These are phyloP conservation scores for Coniochaeta sp. DNA, from an alignment of 2,329 filamentous ascomycete species.

Conservation along the genomic window DNA sequence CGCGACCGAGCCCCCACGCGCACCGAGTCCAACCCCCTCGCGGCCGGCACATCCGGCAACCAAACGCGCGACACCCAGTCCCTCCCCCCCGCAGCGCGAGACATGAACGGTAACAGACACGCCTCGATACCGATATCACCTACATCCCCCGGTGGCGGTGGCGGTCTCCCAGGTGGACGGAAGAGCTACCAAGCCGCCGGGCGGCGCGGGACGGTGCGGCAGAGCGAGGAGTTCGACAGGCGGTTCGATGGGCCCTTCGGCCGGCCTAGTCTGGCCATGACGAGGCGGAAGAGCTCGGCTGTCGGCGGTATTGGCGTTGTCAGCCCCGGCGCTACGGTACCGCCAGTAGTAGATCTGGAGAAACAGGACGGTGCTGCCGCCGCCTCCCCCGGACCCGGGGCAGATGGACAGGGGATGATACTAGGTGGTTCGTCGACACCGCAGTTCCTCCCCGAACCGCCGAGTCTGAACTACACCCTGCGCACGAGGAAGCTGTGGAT, in stretches of 20 bases:
- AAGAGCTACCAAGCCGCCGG: constrained; percentile 39
- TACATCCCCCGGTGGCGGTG: neutral
- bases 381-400: neutral
- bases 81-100: neutral
- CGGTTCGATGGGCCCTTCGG: constrained; percentile 18
- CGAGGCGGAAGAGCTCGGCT: constrained; percentile 8
- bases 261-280: constrained; percentile 16
- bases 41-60: neutral
- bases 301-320: neutral
- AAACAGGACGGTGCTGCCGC: no score
- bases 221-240: constrained; percentile 33
- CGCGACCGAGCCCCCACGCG: neutral
- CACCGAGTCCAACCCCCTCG: neutral
- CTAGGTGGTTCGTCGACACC: neutral
- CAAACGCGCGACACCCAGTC: neutral
- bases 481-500: constrained; percentile 36
- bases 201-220: constrained; percentile 37
- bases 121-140: neutral
- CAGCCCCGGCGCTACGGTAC: neutral
- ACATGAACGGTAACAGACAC: neutral
- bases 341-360: neutral
- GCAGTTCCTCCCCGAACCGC: neutral
- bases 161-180: neutral
- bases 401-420: neutral
- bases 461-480: constrained; percentile 26